Conservation (phyloP, 1,139 yeast genomes). For the Hyphopichia burtonii region DNA sequence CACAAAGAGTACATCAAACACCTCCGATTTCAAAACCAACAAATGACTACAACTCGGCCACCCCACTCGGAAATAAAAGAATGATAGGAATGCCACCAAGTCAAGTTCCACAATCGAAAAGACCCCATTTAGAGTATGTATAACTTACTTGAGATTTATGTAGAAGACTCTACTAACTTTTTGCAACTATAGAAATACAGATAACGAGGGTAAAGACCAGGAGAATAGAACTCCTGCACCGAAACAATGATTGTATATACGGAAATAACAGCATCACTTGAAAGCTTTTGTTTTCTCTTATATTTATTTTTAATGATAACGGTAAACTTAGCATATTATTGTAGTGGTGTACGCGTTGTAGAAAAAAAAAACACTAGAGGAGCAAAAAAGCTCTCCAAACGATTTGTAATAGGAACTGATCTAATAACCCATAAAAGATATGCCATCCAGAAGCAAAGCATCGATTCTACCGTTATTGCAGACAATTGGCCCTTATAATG, state of each 20-base stretch:
- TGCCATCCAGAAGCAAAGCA: conserved; percentile 9
- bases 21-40: background rate
- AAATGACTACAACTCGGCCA: conserved; percentile 8
- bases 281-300: background rate
- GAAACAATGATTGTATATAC: background rate
- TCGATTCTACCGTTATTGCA: conserved; percentile 25
- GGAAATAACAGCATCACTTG: too few relatives aligned
- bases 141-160: background rate
- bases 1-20: conserved; percentile 1
- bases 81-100: conserved; percentile 36
- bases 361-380: background rate
- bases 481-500: conserved; percentile 42
- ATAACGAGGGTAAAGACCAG: background rate
- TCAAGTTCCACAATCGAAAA: conserved; percentile 16
- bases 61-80: conserved; percentile 20
- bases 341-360: background rate
- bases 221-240: background rate
- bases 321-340: background rate
- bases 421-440: background rate
- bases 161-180: background rate
- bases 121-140: conserved; percentile 3
- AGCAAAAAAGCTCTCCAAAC: background rate
- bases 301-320: background rate
- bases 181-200: background rate
- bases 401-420: background rate